Base-by-base conservation (phyloP, 345 rosid genomes). In the Salix arbutifolia region DNA sequence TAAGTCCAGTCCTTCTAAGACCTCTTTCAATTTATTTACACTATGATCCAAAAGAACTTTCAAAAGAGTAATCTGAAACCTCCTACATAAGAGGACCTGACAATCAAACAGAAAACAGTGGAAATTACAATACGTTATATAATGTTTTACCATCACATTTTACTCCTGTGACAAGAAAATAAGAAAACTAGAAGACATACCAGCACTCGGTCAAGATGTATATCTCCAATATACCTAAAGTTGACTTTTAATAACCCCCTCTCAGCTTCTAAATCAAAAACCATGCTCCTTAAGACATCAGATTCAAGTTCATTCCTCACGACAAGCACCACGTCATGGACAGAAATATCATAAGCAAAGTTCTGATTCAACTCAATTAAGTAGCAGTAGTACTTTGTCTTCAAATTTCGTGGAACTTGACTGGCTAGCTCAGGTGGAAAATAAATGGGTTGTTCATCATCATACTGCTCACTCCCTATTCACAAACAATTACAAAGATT, bases 381-480 rank as follows among this genome's bases (percentile, higher is more conserved):
- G 82, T 96, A 93, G 81, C 91, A 86, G 70, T 83, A 78, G 74
- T 91, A 93, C 58, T 31, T 58, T 69, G 74, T 68, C 71, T 71
- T 67, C 50, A 79, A 46, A 52, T 65, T 50, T 14, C 64, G 21
- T 17, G 80, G 75, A 56, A 79, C 76, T 35, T 67, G 75, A 70
- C 81, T 77, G 65, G 86, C 91, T 68, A 96, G 83, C 76, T 93
- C 96, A 62, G 90, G 86, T 8, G 98, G 99, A 53, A 90, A 86
- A 83, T 88, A 96, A 33, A 81, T 46, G 9, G 94, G 97, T 44
- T 91, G 96, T 62, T 91, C 91, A 42, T 86, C 84, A 75, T 77
- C 53, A 77, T 87, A 87, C 1, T 64, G 65, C 33, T 79, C 81
- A 66, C 75, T 86, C 40, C 79, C 99, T 91, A 84, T 42, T 70